Evolutionary conservation across 78 protist genomes (phyloP).

Genomic region (Bigelowiella natans): DNA sequence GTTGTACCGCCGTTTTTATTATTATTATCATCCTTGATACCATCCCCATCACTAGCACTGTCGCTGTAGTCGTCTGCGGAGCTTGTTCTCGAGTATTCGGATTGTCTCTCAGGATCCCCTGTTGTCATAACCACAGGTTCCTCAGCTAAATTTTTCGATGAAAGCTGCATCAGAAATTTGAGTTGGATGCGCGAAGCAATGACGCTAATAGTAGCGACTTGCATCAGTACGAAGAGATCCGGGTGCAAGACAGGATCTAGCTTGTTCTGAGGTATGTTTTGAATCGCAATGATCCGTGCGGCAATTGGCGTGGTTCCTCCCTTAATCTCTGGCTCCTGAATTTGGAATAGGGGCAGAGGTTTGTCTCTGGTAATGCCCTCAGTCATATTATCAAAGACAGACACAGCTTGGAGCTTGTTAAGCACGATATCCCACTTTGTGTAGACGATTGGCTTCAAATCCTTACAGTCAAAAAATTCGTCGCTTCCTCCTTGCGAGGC

Average conservation of each 20-base stretch:
- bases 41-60: no score
- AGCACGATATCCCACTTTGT: neutral
- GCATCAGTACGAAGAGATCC: neutral
- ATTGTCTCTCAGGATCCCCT: no score
- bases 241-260: neutral
- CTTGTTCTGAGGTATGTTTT: neutral
- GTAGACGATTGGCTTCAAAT: neutral
- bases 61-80: no score
- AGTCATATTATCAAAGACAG: neutral
- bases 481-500: no score
- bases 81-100: no score
- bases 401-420: neutral
- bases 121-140: neutral
- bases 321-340: neutral
- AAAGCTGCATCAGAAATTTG: neutral
- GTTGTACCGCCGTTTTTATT: no score
- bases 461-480: neutral
- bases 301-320: neutral
- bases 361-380: neutral
- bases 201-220: neutral
- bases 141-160: neutral
- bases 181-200: neutral
- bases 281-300: neutral
- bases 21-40: no score
- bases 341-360: neutral